Evolutionary conservation across 768 basidiomycete genomes (phyloP).

Genomic region (Suillus sp.): DNA sequence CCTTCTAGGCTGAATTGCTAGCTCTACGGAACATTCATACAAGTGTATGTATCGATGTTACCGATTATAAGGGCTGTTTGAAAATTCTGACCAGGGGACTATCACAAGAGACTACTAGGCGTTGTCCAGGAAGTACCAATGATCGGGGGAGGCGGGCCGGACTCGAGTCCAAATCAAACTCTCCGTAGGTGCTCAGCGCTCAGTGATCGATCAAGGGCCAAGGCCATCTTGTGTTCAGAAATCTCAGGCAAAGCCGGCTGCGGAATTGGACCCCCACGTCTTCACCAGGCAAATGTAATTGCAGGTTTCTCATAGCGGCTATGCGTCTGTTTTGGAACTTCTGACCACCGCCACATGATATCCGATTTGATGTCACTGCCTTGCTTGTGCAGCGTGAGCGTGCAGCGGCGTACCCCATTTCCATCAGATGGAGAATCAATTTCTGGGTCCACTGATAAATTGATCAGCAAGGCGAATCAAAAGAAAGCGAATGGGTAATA

Average conservation of each 20-base stretch:
- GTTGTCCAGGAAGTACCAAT: background rate
- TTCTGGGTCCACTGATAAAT: conserved; percentile 18
- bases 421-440: background rate
- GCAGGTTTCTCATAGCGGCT: background rate
- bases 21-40: background rate
- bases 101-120: background rate
- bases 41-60: background rate
- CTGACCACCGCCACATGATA: conserved; percentile 13
- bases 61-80: background rate
- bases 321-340: conserved; percentile 1
- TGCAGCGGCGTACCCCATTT: background rate
- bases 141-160: background rate
- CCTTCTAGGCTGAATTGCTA: background rate
- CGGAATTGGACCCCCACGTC: background rate
- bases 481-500: conserved; percentile 20
- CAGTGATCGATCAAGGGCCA: background rate
- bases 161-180: background rate
- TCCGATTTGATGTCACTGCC: conserved; percentile 10
- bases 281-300: conserved; percentile 9
- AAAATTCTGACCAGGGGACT: background rate
- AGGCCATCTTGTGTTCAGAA: too few species aligned
- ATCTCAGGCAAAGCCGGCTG: background rate
- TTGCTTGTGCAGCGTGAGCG: conserved; percentile 19
- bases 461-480: conserved; percentile 7
- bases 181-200: background rate